A percentile compares a stretch with the other conserved stretches of the same genome.
These are phyloP conservation scores for Pneumocystis murina DNA, from an alignment of 1,139 yeast species.

Conservation along the genomic window DNA sequence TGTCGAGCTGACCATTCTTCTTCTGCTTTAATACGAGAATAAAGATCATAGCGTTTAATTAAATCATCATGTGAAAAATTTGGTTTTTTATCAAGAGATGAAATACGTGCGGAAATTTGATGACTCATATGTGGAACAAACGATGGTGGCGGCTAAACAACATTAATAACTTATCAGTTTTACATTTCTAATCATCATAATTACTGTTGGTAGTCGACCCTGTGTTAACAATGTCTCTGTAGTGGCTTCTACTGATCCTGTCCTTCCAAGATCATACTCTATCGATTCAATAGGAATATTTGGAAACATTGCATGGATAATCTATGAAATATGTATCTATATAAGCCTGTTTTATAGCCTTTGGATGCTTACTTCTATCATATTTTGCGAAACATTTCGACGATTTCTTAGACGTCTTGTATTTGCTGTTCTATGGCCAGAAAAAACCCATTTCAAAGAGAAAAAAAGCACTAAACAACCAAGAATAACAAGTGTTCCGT, in stretches of 20 bases:
- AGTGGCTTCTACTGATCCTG: slow-evolving; percentile 10
- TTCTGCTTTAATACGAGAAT: background rate
- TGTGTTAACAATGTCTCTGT: slow-evolving; percentile 10
- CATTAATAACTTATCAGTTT: background rate
- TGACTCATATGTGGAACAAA: background rate
- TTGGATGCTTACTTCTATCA: background rate
- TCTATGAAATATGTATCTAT: background rate
- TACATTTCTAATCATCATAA: background rate
- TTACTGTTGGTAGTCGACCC: background rate
- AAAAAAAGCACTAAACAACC: background rate
- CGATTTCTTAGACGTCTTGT: background rate
- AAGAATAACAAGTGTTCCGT: background rate
- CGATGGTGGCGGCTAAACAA: background rate
- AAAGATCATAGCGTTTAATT: background rate
- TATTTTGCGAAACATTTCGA: background rate
- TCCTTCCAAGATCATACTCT: slow-evolving; percentile 11
- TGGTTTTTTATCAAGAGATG: background rate
- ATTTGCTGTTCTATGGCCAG: background rate
- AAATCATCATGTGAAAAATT: background rate
- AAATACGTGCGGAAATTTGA: background rate
- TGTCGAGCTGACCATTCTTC: background rate
- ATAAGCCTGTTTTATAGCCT: background rate
- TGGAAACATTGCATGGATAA: slow-evolving; percentile 11
- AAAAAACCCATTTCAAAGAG: background rate
- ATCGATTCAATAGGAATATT: slow-evolving; percentile 5